phyloP scores from a whole-genome alignment of 352 stramenopile species.

The Poterioochromonas sp. region DNA sequence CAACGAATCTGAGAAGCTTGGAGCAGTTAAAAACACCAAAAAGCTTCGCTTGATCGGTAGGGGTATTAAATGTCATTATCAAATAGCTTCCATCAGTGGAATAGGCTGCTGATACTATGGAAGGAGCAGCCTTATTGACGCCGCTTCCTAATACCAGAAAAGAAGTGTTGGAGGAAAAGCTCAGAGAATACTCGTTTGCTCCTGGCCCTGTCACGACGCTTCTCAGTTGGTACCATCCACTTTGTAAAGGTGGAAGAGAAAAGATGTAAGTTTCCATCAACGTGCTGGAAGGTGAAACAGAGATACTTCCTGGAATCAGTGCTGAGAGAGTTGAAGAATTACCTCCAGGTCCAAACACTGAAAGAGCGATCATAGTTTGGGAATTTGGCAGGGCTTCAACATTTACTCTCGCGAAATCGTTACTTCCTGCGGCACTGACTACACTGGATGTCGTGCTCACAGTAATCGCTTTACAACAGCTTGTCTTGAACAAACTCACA shows the following conservation, averaged over 20 bases:
- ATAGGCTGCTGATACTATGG: neutral
- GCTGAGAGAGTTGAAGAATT: neutral
- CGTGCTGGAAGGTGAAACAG: neutral
- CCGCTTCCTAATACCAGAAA: neutral
- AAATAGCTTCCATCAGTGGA: neutral
- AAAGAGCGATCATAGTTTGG: neutral
- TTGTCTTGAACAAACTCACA: neutral
- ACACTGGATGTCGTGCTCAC: neutral
- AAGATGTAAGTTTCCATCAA: too few species aligned
- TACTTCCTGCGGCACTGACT: neutral
- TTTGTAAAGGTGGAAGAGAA: too few species aligned
- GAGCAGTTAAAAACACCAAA: too few species aligned
- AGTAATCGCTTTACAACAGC: neutral
- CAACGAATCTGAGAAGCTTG: too few species aligned
- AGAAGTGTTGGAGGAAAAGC: too few species aligned
- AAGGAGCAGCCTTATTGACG: neutral
- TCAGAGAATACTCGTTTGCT: too few species aligned
- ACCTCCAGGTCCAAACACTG: neutral
- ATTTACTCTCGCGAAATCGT: neutral
- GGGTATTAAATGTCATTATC: neutral
- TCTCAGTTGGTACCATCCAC: too few species aligned
- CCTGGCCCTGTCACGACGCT: too few species aligned
- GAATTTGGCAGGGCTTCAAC: neutral
- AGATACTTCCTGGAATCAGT: neutral
- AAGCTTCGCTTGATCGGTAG: too few species aligned